Evolutionary conservation across 139 green algal species (phyloP), one percentile per base, ranked within the genome.

Genomic region (Volvox africanus): DNA sequence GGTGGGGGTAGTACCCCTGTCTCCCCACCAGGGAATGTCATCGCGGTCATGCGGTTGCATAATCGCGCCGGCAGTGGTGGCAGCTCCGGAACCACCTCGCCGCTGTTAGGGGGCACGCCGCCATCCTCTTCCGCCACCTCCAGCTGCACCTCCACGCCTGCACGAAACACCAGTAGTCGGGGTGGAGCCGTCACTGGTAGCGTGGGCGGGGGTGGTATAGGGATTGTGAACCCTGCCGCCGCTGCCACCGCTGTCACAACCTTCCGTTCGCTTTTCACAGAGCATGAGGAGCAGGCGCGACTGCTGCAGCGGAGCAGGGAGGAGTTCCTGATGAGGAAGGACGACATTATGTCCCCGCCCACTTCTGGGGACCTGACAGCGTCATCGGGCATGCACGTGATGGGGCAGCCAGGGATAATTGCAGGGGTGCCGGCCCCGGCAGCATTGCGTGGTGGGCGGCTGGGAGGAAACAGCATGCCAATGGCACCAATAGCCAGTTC

Each of bases 261-360:
- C 19, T 32, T 20, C 0, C 82, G 82, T 1, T 30, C 62, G 19
- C 82, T 88, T 22, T 12, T 88, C 33, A 35, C 65, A 3, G 30
- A 12, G 9, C 82, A 88, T 35, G 82, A 88, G 21, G 82, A 78
- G 61, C 82, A 88, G 33, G 82, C 76, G 62, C 33, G 35, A 32
- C 62, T 24, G 62, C 82, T 88, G 62, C 18, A 19, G 33, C 82
- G 62, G 62, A 33, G 61, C 61, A 33, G 82, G 62, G 32, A 88
- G 62, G 28, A 62, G 22, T 88, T 79, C 82, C 12, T 88, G 32
- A 50, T 65, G 55, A 20, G 24, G 22, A 84, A 84, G 78, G 78
- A 20, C 37, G 78, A 84, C 22, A 14, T 62, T 13, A 36, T 44
- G 80, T n/a, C 50, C 1, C 35, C 36, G 36, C 21, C 36, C 36